A percentile compares a stretch with the other conserved stretches of the same genome.
phyloP scores from a whole-genome alignment of 2,329 filamentous ascomycete genomes.

The Blastomyces percursus region DNA sequence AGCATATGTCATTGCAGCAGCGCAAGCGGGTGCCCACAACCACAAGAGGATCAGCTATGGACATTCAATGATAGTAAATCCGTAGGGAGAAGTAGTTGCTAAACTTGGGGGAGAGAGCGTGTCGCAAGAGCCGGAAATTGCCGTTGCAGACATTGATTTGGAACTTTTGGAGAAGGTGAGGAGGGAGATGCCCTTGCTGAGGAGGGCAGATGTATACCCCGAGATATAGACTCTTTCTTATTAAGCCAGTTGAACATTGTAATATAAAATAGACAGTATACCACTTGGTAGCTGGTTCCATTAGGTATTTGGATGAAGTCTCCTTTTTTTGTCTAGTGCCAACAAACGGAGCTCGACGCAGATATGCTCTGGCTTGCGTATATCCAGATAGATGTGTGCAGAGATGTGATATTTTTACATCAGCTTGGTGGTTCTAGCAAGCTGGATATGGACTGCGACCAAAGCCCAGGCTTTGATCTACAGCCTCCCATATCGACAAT shows the following conservation, averaged over 20 bases:
- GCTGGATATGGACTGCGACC: neutral
- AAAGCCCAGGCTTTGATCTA: neutral
- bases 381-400: neutral
- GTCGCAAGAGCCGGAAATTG: constrained; percentile 36
- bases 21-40: constrained; percentile 67
- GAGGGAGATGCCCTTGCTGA: constrained; percentile 46
- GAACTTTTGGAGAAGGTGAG: constrained; percentile 42
- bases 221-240: constrained; percentile 25
- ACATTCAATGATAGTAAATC: constrained; percentile 72
- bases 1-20: constrained; percentile 75
- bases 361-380: neutral
- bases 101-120: constrained; percentile 42
- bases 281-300: neutral
- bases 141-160: constrained; percentile 45
- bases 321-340: neutral
- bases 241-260: neutral
- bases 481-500: neutral
- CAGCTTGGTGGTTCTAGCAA: neutral
- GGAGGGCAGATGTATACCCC: constrained; percentile 43
- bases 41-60: constrained; percentile 73
- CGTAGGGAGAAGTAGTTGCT: constrained; percentile 68
- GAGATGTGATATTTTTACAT: neutral
- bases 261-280: neutral
- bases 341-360: neutral
- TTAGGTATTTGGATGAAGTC: neutral